Base-by-base conservation (phyloP, 2,329 filamentous ascomycete species). In the Hymenoscyphus infarciens region DNA sequence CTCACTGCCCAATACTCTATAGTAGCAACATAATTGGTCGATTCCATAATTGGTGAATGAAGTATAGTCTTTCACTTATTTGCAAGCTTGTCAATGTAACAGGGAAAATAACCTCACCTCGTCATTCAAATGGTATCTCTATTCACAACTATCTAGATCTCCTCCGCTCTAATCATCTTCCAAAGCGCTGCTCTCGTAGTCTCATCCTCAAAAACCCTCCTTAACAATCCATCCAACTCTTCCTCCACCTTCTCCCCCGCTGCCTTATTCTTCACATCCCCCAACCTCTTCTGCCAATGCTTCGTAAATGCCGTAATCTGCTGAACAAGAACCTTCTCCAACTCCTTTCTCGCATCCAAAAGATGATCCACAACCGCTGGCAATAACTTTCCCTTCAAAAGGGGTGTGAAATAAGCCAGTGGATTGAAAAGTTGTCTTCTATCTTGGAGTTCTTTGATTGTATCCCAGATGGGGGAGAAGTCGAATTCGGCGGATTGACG, bases 391-490 rank as follows among this genome's bases (percentile, higher is more conserved):
- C 74, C 66, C 74, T 74, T 62, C 70, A 77, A 54, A 74, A 81
- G 79, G 79, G 85, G 52, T 6, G 67, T 73, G 29, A 74, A 73
- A 58, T 74, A 75, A 11, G 73, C 73, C 11, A 73, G 84, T 71
- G 38, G 83, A 79, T 59, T 83, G 66, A 88, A 82, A 64, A 87
- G 79, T n/a, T 84, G 84, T 56, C 69, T 71, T 2, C 70, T 68
- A 27, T 69, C 71, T 62, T 74, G 72, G 79, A 82, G 69, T 79
- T 86, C 71, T 38, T 67, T 67, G 13, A 88, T 79, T 0, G 83
- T 84, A 59, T 87, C 83, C 85, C 85, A 88, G 49, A 88, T 87
- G 65, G 84, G 84, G 16, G 81, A 77, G 70, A 88, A 87, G 70
- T 88, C 85, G 68, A 87, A 83, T 78, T 79, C 77, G 16, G 77